Percentiles rank a stretch among this genome's conserved stretches.
Conservation (phyloP, 208 protist species). For the Tritrichomonas foetus region DNA sequence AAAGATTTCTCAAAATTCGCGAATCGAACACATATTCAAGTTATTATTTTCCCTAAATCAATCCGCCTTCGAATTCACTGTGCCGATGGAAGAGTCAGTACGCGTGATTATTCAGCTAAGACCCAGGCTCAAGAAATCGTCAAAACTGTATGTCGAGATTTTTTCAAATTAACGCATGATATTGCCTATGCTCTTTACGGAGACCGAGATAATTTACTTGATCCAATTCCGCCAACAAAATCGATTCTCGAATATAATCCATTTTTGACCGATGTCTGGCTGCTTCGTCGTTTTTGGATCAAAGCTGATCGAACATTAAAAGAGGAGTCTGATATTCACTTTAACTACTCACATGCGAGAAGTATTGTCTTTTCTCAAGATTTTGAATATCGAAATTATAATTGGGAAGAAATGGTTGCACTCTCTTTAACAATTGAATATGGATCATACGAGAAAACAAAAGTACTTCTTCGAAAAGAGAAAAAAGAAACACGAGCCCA, state of each 20-base stretch:
- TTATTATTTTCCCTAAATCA: no score
- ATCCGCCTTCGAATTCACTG: not conserved
- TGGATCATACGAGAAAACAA: no score
- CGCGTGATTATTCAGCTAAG: not conserved
- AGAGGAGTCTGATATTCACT: not conserved
- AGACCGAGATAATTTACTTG: not conserved
- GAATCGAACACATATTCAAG: no score
- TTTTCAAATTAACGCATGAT: not conserved
- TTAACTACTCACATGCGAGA: not conserved
- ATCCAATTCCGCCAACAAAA: not conserved
- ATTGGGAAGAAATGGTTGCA: no score
- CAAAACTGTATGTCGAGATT: not conserved
- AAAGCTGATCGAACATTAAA: not conserved
- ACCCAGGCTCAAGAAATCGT: not conserved
- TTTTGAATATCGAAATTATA: no score
- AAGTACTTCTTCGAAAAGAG: no score
- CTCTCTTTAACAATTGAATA: no score
- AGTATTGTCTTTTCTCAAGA: no score
- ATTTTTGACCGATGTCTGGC: not conserved
- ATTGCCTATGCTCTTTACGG: not conserved
- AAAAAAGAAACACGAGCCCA: no score
- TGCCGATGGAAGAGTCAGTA: not conserved
- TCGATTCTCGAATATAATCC: not conserved
- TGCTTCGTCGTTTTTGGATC: constrained; percentile 33
- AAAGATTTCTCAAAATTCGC: no score